A percentile compares a stretch with the other conserved stretches of the same genome.
These are phyloP conservation scores for Anaeromyces robustus DNA, from an alignment of 192 early-diverging fungal species.

Conservation along the genomic window DNA sequence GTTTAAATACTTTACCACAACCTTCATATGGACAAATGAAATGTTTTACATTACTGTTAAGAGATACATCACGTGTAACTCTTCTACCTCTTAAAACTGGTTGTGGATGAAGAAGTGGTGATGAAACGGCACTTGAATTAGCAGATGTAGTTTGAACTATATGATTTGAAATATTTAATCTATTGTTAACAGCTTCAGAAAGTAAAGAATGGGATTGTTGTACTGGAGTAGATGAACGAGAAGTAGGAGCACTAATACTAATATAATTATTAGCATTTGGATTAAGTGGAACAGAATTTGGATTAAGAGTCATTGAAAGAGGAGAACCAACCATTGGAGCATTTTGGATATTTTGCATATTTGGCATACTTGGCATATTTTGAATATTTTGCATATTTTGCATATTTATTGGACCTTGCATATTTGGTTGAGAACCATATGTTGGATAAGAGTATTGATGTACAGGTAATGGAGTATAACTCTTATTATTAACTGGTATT, in stretches of 20 bases:
- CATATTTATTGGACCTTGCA: too few species aligned
- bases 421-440: neutral
- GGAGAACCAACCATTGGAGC: neutral
- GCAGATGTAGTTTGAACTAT: neutral
- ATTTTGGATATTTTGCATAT: neutral
- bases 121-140: neutral
- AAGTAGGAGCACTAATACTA: neutral
- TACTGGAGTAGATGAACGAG: neutral
- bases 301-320: neutral
- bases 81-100: neutral
- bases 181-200: neutral
- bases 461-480: neutral
- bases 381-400: neutral
- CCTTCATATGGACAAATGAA: neutral
- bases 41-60: neutral
- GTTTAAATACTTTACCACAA: conserved; percentile 36
- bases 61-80: neutral
- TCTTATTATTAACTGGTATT: neutral
- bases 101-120: neutral
- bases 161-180: neutral
- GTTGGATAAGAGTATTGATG: neutral
- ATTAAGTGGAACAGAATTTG: neutral
- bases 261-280: neutral
- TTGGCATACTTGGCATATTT: neutral
- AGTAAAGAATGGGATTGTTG: neutral